Base-by-base conservation (phyloP, 768 basidiomycete genomes). In the Epithele typhae region DNA sequence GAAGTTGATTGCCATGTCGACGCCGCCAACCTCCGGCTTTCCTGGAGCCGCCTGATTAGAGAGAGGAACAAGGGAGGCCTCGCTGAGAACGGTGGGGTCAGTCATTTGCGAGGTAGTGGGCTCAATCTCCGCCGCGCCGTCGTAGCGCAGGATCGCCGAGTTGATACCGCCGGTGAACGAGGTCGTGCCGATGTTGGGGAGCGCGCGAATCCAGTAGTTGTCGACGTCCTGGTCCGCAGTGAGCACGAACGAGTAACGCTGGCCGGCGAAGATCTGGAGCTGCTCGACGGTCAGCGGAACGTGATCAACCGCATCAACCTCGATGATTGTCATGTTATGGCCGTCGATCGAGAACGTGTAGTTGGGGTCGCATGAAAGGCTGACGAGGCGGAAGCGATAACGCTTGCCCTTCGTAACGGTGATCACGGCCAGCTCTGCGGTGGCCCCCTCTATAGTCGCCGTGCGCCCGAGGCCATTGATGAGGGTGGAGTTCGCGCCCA, bases 191-290 rank as follows among this genome's bases (percentile, higher is more conserved):
- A 32, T 32, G 45, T 41, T 63, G 47, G n/a, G 70, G 62, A 68
- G 60, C 0, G 76, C 65, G 19, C 76, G 73, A 35, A 81, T 65
- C 78, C 78, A 82, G 58, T 82, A 83, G 55, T 79, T 83, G 3
- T 60, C 67, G 21, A 73, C 53, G 0, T 68, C 54, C 43, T 78
- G 70, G 51, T 68, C 66, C 8, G 73, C 73, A 5, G 64, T 63
- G n/a, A 76, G 60, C 1, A 57, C 45, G 25, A 57, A 54, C 10
- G 56, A 57, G 21, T 57, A 57, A 14, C 56, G 47, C 43, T 54
- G 52, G 4, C 45, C 50, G 7, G 56, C 49, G 32, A 40, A 48
- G 15, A 54, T 57, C 39, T 51, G 52, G 45, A 57, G 49, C 4
- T 36, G 35, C 43, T 57, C 53, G 10, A 57, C 49, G 59, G 41